Conservation (phyloP, 805 yeast genomes). For the Pichia nakasei region DNA sequence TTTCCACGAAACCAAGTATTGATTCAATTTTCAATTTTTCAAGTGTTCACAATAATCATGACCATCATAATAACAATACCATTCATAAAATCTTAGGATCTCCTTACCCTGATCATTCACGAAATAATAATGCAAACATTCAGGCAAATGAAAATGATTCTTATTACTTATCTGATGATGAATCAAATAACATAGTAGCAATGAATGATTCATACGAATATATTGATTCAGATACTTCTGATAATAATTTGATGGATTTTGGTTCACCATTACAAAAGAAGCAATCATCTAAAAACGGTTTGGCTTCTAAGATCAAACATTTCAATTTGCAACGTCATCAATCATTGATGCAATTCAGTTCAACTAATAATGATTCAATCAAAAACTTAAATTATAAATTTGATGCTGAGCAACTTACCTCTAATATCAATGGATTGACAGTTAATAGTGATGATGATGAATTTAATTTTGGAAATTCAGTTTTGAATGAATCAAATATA, state of each 20-base stretch:
- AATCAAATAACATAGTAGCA: too few species aligned
- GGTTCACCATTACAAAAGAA: conserved; percentile 34
- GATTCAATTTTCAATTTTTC: conserved; percentile 7
- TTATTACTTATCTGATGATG: conserved; percentile 1
- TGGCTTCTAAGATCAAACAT: conserved; percentile 13
- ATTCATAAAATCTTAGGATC: not conserved
- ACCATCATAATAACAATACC: not conserved
- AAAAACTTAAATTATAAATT: not conserved
- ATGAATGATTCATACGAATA: conserved; percentile 2
- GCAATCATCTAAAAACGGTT: conserved; percentile 11
- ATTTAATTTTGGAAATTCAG: conserved; percentile 4
- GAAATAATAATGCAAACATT: not conserved
- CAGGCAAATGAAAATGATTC: not conserved
- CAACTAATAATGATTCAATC: not conserved
- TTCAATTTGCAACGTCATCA: conserved; percentile 21
- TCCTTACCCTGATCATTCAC: too few species aligned
- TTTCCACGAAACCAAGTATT: conserved; percentile 5
- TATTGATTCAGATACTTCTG: conserved; percentile 1
- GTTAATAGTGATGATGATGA: conserved; percentile 12
- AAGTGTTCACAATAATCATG: not conserved
- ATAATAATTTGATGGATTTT: conserved; percentile 14
- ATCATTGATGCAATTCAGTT: conserved; percentile 13
- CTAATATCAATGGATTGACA: conserved; percentile 18
- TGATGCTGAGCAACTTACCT: conserved; percentile 20
- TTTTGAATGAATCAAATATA: conserved; percentile 5